Base-by-base conservation (phyloP, 2,329 filamentous ascomycete genomes). In the Fusarium cyanostomum region DNA sequence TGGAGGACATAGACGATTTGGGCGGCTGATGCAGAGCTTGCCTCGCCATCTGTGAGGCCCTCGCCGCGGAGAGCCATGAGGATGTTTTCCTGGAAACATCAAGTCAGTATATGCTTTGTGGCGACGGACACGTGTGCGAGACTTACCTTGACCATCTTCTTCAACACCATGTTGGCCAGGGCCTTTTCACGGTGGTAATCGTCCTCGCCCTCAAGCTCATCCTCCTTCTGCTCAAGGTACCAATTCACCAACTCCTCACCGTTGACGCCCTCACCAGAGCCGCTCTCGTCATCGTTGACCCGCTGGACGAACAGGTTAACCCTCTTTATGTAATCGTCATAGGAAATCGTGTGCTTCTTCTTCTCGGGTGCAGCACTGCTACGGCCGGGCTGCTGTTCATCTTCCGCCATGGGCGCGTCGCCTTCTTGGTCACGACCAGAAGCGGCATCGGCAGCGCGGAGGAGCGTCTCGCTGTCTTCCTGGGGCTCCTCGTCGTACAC, bases 311-410 rank as follows among this genome's bases (percentile, higher is more conserved):
- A 82, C 71, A 92, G 79, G 74, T 96, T 97, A 57, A 97, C 86
- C 76, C 98, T 97, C 72, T 86, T 85, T 74, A 94, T 91, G 78
- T 96, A 99, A 77, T 96, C 95, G 72, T 98, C 94, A 72, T 96
- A 96, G 4, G 93, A 96, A 73, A 99, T 94, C 71, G 93, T 95
- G 51, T 92, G 95, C 79, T 90, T 93, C 68, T 83, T 81, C 45
- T 81, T 80, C 31, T 59, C 60, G 3, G 71, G 62, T 7, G 51
- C 53, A 70, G 73, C 30, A 77, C 77, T 21, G 76, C 78, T 52
- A 77, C 79, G 21, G 72, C 78, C 39, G 71, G 75, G 21, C 77
- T 77, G 59, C 16, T 59, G 52, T 11, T 78, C 74, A 31, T 77
- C 73, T 10, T 74, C 77, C 2, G 72, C 78, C 66, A 78, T 81